Evolutionary conservation across 2,329 filamentous ascomycete genomes (phyloP), one percentile per base, ranked within the genome.

Genomic region (Penicillium digitatum): DNA sequence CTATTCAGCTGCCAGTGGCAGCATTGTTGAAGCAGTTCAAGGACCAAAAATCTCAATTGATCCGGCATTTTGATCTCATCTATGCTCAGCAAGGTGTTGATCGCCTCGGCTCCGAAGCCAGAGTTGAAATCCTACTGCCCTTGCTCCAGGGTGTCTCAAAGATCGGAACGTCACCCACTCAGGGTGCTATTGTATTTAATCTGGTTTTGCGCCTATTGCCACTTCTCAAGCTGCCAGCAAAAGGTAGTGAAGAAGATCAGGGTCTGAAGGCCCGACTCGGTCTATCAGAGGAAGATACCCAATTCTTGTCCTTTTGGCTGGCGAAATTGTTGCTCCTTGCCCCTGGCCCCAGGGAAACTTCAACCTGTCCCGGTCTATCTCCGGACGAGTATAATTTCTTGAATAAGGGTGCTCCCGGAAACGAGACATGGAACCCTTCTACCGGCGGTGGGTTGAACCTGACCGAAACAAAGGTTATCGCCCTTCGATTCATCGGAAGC

Each of bases 1-100:
- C 80, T 9, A 85, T 96, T 60, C 81, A 92, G 51, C 78, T 99
- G 6, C 94, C 94, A 0, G 91, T 97, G 12, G 82, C 84, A n/a
- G 84, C 86, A 16, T 80, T 99, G 18, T 74, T 97, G 52, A 87
- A 91, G 63, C 94, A 97, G 71, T 96, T 95, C 79, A 95, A 95
- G 72, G 84, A 89, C 22, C 84, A 84, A 35, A 79, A 85, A 37
- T 87, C 86, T 12, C 78, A 86, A 1, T 79, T 96, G 35, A 84
- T 99, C 61, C 87, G 90, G 60, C 89, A 95, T 69, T 88, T 96
- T 64, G 92, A 97, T 73, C 78, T 97, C 38, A 81, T 88, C 18
- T 96, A 95, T 69, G 88, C 96, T 35, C 89, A 95, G 67, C 90
- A 95, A 69, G 94, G 93, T 37, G 78, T 89, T 42, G 81, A 81